These are phyloP conservation scores for Citrus inodora DNA, from an alignment of 345 rosid species.

Conservation along the genomic window DNA sequence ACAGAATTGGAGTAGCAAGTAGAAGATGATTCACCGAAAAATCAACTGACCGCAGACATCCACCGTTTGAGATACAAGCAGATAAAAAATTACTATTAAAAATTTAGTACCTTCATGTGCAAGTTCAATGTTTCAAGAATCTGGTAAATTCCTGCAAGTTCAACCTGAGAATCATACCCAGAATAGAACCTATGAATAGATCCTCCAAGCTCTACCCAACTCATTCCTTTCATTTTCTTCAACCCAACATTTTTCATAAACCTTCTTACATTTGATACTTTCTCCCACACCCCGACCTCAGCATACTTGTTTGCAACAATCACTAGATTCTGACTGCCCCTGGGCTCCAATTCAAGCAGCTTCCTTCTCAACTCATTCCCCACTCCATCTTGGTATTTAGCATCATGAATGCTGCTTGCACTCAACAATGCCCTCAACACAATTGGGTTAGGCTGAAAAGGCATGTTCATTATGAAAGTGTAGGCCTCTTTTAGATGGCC, in stretches of 20 bases:
- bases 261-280: constrained; percentile 57
- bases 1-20: background rate
- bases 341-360: constrained; percentile 70
- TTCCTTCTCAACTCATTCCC: constrained; percentile 49
- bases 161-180: constrained; percentile 44
- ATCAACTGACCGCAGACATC: background rate
- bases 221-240: constrained; percentile 71
- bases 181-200: constrained; percentile 57
- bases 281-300: constrained; percentile 79
- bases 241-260: constrained; percentile 49
- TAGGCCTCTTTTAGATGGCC: constrained; percentile 69
- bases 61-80: background rate
- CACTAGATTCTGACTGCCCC: constrained; percentile 69
- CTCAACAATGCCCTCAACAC: constrained; percentile 77
- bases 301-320: constrained; percentile 76
- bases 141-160: constrained; percentile 26
- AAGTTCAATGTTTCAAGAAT: constrained; percentile 44
- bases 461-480: constrained; percentile 43
- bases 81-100: background rate
- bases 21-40: background rate
- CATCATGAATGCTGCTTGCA: constrained; percentile 51
- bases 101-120: constrained; percentile 37
- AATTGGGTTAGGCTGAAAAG: constrained; percentile 52
- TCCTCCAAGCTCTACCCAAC: constrained; percentile 59
- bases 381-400: constrained; percentile 33